Percentiles rank a stretch among this genome's conserved stretches.
phyloP scores from a whole-genome alignment of 306 rosid species.

The Sechiopsis laciniata region DNA sequence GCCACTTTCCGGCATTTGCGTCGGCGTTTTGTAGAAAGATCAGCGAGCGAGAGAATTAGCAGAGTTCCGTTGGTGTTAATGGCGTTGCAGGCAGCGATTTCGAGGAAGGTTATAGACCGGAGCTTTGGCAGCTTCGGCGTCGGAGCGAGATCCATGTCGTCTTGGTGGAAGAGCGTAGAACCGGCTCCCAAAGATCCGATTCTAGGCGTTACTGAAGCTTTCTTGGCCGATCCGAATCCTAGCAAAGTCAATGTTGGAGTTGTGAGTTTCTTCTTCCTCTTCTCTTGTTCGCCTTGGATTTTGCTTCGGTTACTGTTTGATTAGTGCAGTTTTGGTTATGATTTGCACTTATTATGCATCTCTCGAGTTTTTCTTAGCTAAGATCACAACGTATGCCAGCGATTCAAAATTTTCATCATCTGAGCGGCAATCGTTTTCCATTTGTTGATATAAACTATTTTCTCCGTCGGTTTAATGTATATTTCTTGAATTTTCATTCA shows the following conservation, averaged over 20 bases:
- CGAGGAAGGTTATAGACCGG: slow-evolving; percentile 25
- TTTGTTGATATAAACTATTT: neutral
- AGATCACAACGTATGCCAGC: neutral
- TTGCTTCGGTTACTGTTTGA: neutral
- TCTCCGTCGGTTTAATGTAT: neutral
- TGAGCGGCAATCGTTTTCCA: neutral
- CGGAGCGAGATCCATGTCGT: slow-evolving; percentile 57
- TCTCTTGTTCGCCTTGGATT: neutral
- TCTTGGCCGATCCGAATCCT: slow-evolving; percentile 81
- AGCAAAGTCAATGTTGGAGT: slow-evolving; percentile 91
- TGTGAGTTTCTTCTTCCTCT: slow-evolving; percentile 39
- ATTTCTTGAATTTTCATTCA: neutral
- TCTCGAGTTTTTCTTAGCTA: neutral
- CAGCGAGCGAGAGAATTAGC: neutral
- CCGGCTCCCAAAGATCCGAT: slow-evolving; percentile 94
- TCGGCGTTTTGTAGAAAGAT: neutral
- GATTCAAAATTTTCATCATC: neutral
- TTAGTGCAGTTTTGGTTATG: neutral
- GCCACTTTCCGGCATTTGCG: neutral
- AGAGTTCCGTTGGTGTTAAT: slow-evolving; percentile 20
- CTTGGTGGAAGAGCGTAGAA: slow-evolving; percentile 74
- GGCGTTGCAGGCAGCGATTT: slow-evolving; percentile 43
- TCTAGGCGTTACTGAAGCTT: slow-evolving; percentile 98
- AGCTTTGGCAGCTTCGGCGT: slow-evolving; percentile 29
- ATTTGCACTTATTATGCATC: neutral